These are phyloP conservation scores for Ceriops tagal DNA, from an alignment of 345 rosid species.

Conservation along the genomic window DNA sequence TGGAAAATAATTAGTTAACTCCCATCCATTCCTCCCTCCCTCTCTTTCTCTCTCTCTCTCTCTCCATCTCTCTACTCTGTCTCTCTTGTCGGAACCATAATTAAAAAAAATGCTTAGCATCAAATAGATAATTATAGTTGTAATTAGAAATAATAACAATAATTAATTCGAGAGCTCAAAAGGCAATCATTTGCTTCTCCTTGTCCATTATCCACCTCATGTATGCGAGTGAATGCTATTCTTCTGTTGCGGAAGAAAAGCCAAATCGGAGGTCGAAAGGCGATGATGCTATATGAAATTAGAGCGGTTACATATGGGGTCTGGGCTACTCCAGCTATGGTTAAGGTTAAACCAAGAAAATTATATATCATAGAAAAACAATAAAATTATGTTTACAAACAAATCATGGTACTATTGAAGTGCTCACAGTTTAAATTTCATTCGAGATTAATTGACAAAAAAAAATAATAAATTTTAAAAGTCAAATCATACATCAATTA, in stretches of 20 bases:
- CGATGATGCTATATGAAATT: no score
- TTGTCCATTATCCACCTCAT: slow-evolving; percentile 2
- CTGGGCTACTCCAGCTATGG: background rate
- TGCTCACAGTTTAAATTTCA: no score
- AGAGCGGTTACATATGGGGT: no score
- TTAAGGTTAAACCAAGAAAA: background rate
- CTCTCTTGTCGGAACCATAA: background rate
- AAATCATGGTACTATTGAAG: no score
- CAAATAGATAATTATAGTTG: background rate
- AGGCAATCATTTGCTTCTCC: background rate
- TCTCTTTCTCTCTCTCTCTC: background rate
- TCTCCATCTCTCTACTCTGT: background rate
- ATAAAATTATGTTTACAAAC: no score
- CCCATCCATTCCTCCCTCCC: background rate
- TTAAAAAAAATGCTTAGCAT: background rate
- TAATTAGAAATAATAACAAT: no score
- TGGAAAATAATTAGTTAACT: slow-evolving; percentile 12
- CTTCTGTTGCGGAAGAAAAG: slow-evolving; percentile 25
- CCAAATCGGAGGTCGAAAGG: slow-evolving; percentile 18
- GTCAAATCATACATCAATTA: background rate
- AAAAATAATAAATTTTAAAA: background rate
- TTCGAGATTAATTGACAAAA: no score
- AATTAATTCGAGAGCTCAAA: no score
- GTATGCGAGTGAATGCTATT: slow-evolving; percentile 5
- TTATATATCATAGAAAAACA: background rate